Evolutionary conservation across 306 rosid species (phyloP), one percentile per base, ranked within the genome.

Genomic region (Trifolium pratense): DNA sequence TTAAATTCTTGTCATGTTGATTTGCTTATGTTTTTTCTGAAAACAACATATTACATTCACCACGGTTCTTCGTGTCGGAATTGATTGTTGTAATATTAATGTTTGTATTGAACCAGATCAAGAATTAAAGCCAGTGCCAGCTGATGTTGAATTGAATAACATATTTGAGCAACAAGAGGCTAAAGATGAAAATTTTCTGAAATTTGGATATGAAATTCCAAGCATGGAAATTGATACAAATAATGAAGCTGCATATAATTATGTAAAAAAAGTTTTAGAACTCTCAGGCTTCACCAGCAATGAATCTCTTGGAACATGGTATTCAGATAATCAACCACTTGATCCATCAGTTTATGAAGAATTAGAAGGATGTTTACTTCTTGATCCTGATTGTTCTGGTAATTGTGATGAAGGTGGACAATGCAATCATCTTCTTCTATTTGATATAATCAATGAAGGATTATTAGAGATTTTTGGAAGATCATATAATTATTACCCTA

Each of bases 371-470:
- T 74, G 85, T 71, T 77, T 80, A 49, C 81, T 80, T 36, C 74
- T 74, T 29, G 91, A 86, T 79, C 87, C 87, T 42, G 75, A 88
- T 57, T 80, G 89, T 75, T 70, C 85, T 20, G 84, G 86, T 5
- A 86, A 67, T 31, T 49, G 48, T 17, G 59, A 82, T 16, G 82
- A 82, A 82, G 85, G 21, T 37, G 85, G 81, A 9, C 73, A 82
- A 7, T 86, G 84, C 13, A 80, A 82, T 52, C 96, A 89, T 65
- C n/a, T 81, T 34, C 88, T 90, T 59, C 61, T 92, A 64, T 92
- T 92, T 86, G 96, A 92, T 69, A 43, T 90, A 15, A 73, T 92
- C 70, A 90, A 92, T 69, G 97, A 92, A 48, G 92, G 87, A 10
- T 71, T 92, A 51, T 26, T 82, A 79, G 96, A 87, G 82, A 85